phyloP scores from a whole-genome alignment of 129 eudicot genomes.

The Scalesia atractyloides region DNA sequence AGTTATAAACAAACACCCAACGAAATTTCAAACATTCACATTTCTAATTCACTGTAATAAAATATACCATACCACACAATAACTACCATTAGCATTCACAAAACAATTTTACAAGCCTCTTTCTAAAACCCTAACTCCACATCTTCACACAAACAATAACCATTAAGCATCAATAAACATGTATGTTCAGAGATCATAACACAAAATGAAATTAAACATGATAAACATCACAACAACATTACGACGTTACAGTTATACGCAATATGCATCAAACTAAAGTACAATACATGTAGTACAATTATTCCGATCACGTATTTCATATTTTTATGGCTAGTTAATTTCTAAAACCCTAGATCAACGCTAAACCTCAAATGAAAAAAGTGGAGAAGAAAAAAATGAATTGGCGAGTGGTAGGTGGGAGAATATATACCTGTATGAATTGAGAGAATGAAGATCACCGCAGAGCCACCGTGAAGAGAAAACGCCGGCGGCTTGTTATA shows the following conservation, averaged over 20 bases:
- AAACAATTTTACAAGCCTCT: not conserved
- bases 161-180: constrained; percentile 1
- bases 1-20: constrained; percentile 1
- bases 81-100: not conserved
- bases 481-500: constrained; percentile 34
- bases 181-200: constrained; percentile 16
- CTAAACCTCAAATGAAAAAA: constrained; percentile 23
- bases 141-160: constrained; percentile 13
- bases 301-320: not conserved
- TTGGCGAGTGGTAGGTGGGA: not conserved
- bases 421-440: constrained; percentile 15
- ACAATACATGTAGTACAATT: constrained; percentile 3
- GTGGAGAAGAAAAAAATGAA: not conserved
- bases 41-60: constrained; percentile 4
- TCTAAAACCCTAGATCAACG: constrained; percentile 36
- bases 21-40: not conserved
- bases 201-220: constrained; percentile 9
- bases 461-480: constrained; percentile 20
- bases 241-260: not conserved
- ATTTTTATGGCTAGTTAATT: not conserved
- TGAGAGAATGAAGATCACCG: constrained; percentile 11
- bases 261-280: constrained; percentile 9
- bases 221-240: constrained; percentile 13
- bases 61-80: constrained; percentile 3
- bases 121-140: constrained; percentile 3